Evolutionary conservation across 2,329 filamentous ascomycete genomes (phyloP).

Genomic region (Xylariaceae sp.): DNA sequence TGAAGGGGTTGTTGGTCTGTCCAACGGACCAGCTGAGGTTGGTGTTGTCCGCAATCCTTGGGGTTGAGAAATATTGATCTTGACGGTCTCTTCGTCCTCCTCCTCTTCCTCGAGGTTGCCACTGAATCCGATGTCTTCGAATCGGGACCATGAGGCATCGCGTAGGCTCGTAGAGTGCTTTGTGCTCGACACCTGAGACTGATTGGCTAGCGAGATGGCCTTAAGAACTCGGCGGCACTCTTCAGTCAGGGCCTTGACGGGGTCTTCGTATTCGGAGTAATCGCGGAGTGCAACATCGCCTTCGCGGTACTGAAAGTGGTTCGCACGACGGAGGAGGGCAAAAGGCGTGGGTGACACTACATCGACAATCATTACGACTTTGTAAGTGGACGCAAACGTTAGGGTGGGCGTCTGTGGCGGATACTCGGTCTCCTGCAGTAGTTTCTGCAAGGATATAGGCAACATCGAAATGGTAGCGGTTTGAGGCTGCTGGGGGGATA

Average conservation of each 20-base stretch:
- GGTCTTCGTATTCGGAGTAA: slow-evolving; percentile 86
- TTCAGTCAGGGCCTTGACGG: slow-evolving; percentile 79
- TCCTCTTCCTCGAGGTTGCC: slow-evolving; percentile 67
- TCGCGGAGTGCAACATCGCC: slow-evolving; percentile 77
- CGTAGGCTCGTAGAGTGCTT: slow-evolving; percentile 67
- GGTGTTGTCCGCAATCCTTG: slow-evolving; percentile 59
- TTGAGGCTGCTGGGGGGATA: slow-evolving; percentile 68
- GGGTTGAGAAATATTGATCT: slow-evolving; percentile 37
- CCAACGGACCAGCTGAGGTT: slow-evolving; percentile 60
- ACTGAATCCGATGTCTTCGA: slow-evolving; percentile 90
- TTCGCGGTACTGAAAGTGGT: slow-evolving; percentile 92
- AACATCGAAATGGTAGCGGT: slow-evolving; percentile 77
- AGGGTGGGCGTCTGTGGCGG: slow-evolving; percentile 74
- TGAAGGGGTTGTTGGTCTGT: slow-evolving; percentile 86
- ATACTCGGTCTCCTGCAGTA: slow-evolving; percentile 90
- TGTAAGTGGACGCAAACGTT: slow-evolving; percentile 74
- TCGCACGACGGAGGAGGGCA: slow-evolving; percentile 79
- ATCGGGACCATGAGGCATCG: slow-evolving; percentile 93
- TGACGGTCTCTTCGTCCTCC: slow-evolving; percentile 53
- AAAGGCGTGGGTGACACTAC: slow-evolving; percentile 93
- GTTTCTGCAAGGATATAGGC: slow-evolving; percentile 83
- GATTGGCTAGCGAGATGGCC: slow-evolving; percentile 82
- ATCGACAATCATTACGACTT: slow-evolving; percentile 95
- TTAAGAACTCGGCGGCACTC: slow-evolving; percentile 88
- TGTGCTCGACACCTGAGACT: slow-evolving; percentile 67